These are phyloP conservation scores for Ogataea pini DNA, from an alignment of 805 yeast genomes.

Conservation along the genomic window DNA sequence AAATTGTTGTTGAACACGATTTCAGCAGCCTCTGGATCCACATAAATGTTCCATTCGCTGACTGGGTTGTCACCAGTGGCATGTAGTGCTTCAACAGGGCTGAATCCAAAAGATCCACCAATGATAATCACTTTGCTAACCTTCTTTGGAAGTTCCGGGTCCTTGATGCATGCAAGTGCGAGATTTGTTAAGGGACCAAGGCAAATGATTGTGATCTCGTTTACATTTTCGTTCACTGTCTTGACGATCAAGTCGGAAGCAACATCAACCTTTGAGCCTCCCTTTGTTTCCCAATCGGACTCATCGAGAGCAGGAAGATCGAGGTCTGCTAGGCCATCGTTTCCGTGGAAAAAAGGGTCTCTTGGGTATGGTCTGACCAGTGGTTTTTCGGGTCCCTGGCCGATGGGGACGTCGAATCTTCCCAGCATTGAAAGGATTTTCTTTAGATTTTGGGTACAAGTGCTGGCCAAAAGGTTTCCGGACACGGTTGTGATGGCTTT, in stretches of 20 bases:
- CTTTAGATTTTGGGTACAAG: conserved; percentile 26
- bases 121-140: conserved; percentile 27
- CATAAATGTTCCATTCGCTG: conserved; percentile 31
- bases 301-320: conserved; percentile 22
- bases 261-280: conserved; percentile 11
- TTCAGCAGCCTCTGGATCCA: conserved; percentile 32
- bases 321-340: conserved; percentile 30
- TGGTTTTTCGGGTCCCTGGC: conserved; percentile 32
- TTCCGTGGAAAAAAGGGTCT: conserved; percentile 32
- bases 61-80: conserved; percentile 35
- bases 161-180: conserved; percentile 29
- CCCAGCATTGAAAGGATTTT: conserved; percentile 24
- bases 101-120: conserved; percentile 32
- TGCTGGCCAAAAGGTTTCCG: conserved; percentile 27
- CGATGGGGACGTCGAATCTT: conserved; percentile 25
- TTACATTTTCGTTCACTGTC: conserved; percentile 19
- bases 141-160: conserved; percentile 25
- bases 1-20: conserved; percentile 25
- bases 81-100: conserved; percentile 25
- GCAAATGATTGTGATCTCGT: conserved; percentile 25
- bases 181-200: conserved; percentile 30
- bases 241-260: conserved; percentile 28
- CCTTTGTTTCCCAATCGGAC: conserved; percentile 16
- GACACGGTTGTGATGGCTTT: conserved; percentile 33
- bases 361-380: conserved; percentile 28